Conservation (phyloP, 2,329 filamentous ascomycete genomes). For the Aspergillus sp. region DNA sequence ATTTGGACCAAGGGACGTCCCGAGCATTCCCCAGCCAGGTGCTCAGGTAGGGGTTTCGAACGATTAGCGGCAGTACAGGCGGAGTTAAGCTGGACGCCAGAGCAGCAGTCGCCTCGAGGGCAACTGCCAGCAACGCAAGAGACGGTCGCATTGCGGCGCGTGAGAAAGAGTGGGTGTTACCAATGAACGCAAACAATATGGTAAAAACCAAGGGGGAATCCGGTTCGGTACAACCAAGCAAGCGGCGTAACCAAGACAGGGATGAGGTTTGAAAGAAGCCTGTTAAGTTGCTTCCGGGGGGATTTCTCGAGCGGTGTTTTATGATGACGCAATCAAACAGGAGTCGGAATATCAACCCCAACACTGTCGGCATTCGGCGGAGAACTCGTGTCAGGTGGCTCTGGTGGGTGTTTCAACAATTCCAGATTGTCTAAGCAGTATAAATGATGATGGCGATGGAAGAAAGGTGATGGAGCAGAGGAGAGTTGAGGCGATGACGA, state of each 20-base stretch:
- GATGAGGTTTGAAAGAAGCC: background rate
- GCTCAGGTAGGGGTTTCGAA: slow-evolving; percentile 75
- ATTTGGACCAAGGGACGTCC: slow-evolving; percentile 73
- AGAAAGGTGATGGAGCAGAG: background rate
- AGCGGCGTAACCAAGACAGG: background rate
- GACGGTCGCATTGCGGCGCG: slow-evolving; percentile 30
- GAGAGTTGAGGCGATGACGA: background rate
- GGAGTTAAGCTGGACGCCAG: slow-evolving; percentile 56
- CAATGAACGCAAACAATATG: background rate
- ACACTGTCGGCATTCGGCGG: background rate
- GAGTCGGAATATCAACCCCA: background rate
- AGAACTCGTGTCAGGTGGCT: background rate
- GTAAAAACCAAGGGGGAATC: background rate
- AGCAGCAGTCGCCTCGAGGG: slow-evolving; percentile 43
- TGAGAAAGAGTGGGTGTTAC: background rate
- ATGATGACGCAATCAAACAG: slow-evolving; percentile 17
- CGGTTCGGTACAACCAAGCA: background rate
- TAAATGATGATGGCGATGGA: background rate
- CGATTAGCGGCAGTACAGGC: slow-evolving; percentile 70
- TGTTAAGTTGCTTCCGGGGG: background rate
- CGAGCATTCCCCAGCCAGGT: slow-evolving; percentile 73
- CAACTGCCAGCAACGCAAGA: slow-evolving; percentile 31
- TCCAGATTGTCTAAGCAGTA: background rate
- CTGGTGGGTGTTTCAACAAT: background rate
- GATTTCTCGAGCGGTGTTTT: background rate